These are phyloP conservation scores for Colletotrichum eleusines DNA, from an alignment of 2,329 filamentous ascomycete genomes.

Conservation along the genomic window DNA sequence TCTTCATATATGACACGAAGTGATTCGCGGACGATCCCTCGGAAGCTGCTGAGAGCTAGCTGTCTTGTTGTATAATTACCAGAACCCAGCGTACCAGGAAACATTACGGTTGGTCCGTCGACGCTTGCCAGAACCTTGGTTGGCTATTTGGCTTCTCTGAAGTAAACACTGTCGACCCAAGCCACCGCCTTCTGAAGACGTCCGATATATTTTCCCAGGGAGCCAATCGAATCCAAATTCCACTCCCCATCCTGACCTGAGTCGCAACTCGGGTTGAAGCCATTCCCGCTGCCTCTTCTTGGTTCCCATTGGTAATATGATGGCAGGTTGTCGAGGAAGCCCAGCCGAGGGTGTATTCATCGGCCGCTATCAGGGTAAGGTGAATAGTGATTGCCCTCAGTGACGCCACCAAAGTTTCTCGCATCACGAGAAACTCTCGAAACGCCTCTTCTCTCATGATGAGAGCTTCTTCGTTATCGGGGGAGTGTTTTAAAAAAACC, in stretches of 20 bases:
- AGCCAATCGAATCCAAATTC: neutral
- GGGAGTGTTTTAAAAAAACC: neutral
- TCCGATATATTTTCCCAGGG: neutral
- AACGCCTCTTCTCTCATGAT: neutral
- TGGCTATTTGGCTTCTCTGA: neutral
- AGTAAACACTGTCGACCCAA: neutral
- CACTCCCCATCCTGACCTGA: neutral
- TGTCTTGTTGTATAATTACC: neutral
- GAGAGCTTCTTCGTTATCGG: neutral
- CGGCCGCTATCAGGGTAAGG: neutral
- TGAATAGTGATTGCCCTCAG: neutral
- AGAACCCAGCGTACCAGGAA: neutral
- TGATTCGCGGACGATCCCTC: too few relatives aligned
- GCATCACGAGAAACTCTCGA: conserved; percentile 3
- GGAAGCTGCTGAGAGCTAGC: neutral
- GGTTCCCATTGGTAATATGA: neutral
- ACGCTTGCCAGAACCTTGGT: neutral
- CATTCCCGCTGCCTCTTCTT: neutral
- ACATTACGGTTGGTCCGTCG: neutral
- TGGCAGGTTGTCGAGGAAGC: neutral
- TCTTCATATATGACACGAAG: neutral
- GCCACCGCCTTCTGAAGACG: neutral
- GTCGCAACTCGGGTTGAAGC: neutral
- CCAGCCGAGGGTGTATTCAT: neutral
- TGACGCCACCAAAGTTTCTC: conserved; percentile 11